A percentile compares a stretch with the other conserved stretches of the same genome.
Evolutionary conservation across 2,329 filamentous ascomycete species (phyloP).

Genomic region (Colletotrichum godetiae): DNA sequence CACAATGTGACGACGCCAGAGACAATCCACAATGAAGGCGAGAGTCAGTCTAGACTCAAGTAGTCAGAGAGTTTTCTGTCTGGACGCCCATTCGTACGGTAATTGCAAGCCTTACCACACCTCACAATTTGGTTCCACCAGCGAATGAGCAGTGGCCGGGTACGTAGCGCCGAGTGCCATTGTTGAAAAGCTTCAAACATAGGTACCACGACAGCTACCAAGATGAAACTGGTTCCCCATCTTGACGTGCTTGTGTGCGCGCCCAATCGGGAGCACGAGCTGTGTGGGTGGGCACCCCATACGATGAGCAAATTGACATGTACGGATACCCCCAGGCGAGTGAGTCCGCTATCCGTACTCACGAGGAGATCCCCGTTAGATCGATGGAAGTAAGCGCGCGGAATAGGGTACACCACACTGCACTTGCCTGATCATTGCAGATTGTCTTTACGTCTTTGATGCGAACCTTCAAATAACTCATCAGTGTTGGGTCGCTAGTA

Average conservation of each 20-base stretch:
- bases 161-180: background rate
- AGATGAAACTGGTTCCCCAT: conserved; percentile 7
- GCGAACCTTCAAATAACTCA: background rate
- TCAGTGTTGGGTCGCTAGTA: background rate
- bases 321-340: background rate
- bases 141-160: background rate
- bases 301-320: background rate
- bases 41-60: background rate
- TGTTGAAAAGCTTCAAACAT: background rate
- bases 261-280: conserved; percentile 2
- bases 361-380: conserved; percentile 21
- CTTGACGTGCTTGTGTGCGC: background rate
- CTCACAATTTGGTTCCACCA: background rate
- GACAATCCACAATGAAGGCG: background rate
- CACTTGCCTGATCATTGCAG: background rate
- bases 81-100: background rate
- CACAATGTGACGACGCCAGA: background rate
- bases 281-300: background rate
- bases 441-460: background rate
- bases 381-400: conserved; percentile 15
- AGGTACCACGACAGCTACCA: background rate
- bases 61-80: background rate
- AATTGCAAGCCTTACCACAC: background rate
- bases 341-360: background rate
- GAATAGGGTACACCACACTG: background rate